phyloP scores from a whole-genome alignment of 176 grass and related monocot genomes.

The Calamus simplicifolius region DNA sequence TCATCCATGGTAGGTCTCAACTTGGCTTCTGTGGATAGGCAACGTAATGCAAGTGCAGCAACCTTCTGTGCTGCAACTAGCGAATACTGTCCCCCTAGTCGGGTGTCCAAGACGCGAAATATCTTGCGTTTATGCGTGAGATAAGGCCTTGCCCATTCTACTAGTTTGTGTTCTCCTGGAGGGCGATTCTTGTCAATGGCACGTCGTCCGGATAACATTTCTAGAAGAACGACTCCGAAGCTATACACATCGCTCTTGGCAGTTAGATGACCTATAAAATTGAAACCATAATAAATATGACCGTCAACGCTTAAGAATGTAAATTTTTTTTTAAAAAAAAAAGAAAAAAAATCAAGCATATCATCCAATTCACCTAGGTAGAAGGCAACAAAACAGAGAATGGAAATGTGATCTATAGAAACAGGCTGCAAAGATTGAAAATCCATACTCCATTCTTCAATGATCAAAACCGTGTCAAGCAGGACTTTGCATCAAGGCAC shows the following conservation, averaged over 20 bases:
- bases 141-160: conserved; percentile 66
- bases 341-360: no score
- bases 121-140: conserved; percentile 82
- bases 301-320: no score
- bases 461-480: no score
- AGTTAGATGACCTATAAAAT: conserved; percentile 52
- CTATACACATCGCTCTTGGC: conserved; percentile 71
- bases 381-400: no score
- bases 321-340: no score
- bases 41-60: conserved; percentile 45
- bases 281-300: neutral
- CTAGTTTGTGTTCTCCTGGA: conserved; percentile 66
- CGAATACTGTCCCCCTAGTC: conserved; percentile 62
- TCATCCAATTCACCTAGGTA: no score
- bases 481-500: no score
- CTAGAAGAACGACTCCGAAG: conserved; percentile 74
- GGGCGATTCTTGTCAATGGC: conserved; percentile 72
- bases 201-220: conserved; percentile 62
- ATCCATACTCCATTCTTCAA: no score
- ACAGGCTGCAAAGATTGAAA: no score
- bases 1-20: conserved; percentile 54
- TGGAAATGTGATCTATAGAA: no score
- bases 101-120: conserved; percentile 56
- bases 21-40: conserved; percentile 49
- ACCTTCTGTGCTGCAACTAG: conserved; percentile 40